Evolutionary conservation across 768 basidiomycete species (phyloP), one percentile per base, ranked within the genome.

Genomic region (Guyanaporus albipodus): DNA sequence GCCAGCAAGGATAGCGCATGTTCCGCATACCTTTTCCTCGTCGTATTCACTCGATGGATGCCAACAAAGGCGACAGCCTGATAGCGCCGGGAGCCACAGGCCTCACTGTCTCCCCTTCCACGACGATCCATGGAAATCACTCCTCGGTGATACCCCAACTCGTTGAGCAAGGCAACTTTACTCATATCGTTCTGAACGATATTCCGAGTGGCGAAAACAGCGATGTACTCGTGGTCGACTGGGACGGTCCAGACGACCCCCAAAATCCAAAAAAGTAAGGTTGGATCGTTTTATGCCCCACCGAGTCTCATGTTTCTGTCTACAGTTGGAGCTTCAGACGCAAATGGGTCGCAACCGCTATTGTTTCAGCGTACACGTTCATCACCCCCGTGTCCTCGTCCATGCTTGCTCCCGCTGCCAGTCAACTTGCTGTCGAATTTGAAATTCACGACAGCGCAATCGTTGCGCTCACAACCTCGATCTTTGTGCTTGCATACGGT

Each of bases 311-410:
- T 6, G 1, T 2, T 1, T n/a, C 6, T 21, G 34, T 24, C 35
- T 9, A 44, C 81, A 62, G 84, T 58, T 85, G 84, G 84, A 58
- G 70, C 4, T 74, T 70, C 43, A 69, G 59, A 23, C 68, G 67
- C 54, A 87, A 83, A 71, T 85, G 83, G 85, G 74, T 70, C 0
- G 79, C 78, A 0, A 84, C 82, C 0, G 52, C 74, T n/a, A 72
- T 85, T 22, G 78, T 85, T 0, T 85, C 85, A 0, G 69, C 72
- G 0, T 87, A 83, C 59, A 82, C 85, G 0, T 83, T 86, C 58
- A 83, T 86, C 29, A 73, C 71, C 7, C 83, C 85, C 0, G 70
- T 88, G 0, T 80, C 85, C 0, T 90, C 87, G 4, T 78, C 85
- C 5, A 87, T 87, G 80, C 69, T 87, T 1, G 82, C 87, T 0